Evolutionary conservation across 192 early-diverging fungal genomes (phyloP).

Genomic region (Podila minutissima): DNA sequence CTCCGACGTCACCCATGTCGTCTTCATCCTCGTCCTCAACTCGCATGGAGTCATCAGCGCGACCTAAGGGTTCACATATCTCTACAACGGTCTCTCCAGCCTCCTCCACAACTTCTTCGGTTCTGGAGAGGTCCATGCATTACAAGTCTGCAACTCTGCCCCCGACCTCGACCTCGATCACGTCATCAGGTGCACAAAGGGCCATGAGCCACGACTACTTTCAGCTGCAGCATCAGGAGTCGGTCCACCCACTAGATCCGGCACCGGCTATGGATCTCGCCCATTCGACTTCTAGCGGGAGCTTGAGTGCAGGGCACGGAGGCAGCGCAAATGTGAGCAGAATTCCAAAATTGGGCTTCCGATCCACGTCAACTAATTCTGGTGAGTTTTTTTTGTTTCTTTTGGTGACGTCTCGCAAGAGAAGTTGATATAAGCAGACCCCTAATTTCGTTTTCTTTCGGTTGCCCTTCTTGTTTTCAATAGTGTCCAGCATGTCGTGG

Average conservation of each 20-base stretch:
- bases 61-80: neutral
- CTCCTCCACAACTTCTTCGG: constrained; percentile 20
- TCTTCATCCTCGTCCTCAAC: constrained; percentile 25
- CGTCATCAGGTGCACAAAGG: neutral
- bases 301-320: neutral
- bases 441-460: neutral
- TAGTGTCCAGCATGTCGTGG: constrained; percentile 1
- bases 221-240: constrained; percentile 5
- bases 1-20: constrained; percentile 24
- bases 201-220: neutral
- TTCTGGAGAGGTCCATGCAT: constrained; percentile 1
- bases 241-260: constrained; percentile 30
- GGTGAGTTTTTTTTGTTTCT: neutral
- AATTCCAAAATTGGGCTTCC: constrained; percentile 8
- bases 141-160: constrained; percentile 8
- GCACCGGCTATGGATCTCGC: neutral
- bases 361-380: constrained; percentile 9
- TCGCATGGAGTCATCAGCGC: constrained; percentile 8
- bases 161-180: neutral
- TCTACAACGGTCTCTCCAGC: constrained; percentile 25
- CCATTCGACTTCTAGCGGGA: neutral
- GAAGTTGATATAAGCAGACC: neutral
- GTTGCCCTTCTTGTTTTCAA: neutral
- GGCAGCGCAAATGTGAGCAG: neutral
- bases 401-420: neutral